These are phyloP conservation scores for Cyclocybe aegerita DNA, from an alignment of 768 basidiomycete species.

Conservation along the genomic window DNA sequence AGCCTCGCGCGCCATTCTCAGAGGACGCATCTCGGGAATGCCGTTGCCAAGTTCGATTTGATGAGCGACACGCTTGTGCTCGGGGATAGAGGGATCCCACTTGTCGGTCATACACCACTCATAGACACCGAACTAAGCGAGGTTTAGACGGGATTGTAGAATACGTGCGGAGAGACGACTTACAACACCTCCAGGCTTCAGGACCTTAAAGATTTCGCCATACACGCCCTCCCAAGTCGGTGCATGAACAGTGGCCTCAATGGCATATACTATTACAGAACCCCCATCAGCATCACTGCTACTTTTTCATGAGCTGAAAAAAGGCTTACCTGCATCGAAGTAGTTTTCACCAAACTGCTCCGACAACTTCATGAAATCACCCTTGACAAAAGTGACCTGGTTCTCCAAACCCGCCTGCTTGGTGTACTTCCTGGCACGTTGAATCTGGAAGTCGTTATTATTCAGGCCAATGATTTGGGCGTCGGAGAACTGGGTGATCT, in stretches of 20 bases:
- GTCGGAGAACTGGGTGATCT: slow-evolving; percentile 91
- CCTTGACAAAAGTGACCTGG: slow-evolving; percentile 82
- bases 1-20: slow-evolving; percentile 70
- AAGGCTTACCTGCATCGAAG: slow-evolving; percentile 85
- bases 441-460: slow-evolving; percentile 95
- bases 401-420: slow-evolving; percentile 69
- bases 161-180: slow-evolving; percentile 28
- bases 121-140: slow-evolving; percentile 86
- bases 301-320: background rate
- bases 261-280: slow-evolving; percentile 74
- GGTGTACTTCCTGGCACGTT: slow-evolving; percentile 84
- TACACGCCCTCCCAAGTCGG: slow-evolving; percentile 97
- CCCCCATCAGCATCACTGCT: background rate
- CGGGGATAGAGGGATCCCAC: slow-evolving; percentile 84
- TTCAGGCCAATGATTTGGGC: slow-evolving; percentile 83
- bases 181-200: slow-evolving; percentile 95
- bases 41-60: slow-evolving; percentile 93
- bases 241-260: slow-evolving; percentile 97
- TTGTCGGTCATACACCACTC: slow-evolving; percentile 99
- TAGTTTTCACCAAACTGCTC: slow-evolving; percentile 91
- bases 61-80: slow-evolving; percentile 90
- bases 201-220: slow-evolving; percentile 85
- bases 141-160: slow-evolving; percentile 1
- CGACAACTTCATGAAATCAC: slow-evolving; percentile 93
- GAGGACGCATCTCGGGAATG: slow-evolving; percentile 94